Conservation (phyloP, 257 asterid genomes). For the Nicotiana tomentosiformis region DNA sequence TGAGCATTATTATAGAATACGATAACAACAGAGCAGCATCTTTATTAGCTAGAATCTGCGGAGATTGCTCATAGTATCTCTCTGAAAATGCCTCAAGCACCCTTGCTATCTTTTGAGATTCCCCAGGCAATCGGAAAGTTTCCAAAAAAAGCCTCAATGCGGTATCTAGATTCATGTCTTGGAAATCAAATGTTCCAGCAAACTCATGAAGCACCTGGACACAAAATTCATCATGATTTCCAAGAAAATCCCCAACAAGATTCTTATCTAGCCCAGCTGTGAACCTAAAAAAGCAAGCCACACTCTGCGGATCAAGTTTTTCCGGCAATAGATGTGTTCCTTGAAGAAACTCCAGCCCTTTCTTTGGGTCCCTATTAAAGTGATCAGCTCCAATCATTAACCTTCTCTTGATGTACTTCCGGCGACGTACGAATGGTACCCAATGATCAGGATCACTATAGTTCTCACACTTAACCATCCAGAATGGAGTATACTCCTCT, state of each 20-base stretch:
- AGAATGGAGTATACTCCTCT: constrained; percentile 81
- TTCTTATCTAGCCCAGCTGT: constrained; percentile 96
- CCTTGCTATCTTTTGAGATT: constrained; percentile 97
- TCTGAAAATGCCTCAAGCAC: constrained; percentile 98
- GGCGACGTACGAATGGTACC: constrained; percentile 83
- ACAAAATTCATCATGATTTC: constrained; percentile 94
- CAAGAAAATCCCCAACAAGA: constrained; percentile 97
- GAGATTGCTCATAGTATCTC: constrained; percentile 92
- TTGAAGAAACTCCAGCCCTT: constrained; percentile 93
- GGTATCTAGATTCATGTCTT: constrained; percentile 89
- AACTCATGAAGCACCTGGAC: constrained; percentile 97
- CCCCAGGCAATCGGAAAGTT: constrained; percentile 94
- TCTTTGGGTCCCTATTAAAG: constrained; percentile 95
- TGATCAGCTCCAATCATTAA: constrained; percentile 98
- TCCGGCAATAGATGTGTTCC: constrained; percentile 93
- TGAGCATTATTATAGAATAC: constrained; percentile 85
- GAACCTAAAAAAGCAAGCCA: constrained; percentile 94
- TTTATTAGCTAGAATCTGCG: constrained; percentile 75
- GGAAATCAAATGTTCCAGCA: constrained; percentile 91
- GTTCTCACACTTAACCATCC: constrained; percentile 93
- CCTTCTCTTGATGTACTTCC: constrained; percentile 84
- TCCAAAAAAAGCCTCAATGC: constrained; percentile 89
- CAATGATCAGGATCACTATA: constrained; percentile 79
- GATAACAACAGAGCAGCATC: constrained; percentile 92
- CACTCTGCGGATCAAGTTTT: constrained; percentile 96